Conservation (phyloP, 805 yeast genomes). For the Wickerhamomyces sydowiorum region DNA sequence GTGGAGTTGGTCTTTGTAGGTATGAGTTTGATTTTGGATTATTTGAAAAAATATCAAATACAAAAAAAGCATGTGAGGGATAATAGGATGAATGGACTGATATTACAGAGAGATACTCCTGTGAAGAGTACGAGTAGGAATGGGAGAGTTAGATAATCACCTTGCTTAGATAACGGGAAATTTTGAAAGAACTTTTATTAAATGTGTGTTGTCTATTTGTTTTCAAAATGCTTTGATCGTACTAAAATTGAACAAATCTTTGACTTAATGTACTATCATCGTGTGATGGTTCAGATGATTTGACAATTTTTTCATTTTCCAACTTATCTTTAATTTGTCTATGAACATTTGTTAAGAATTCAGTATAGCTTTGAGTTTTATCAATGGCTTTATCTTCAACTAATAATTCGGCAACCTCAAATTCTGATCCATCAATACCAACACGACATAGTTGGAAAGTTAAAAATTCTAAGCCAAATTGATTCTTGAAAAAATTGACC, state of each 20-base stretch:
- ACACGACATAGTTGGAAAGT: constrained; percentile 60
- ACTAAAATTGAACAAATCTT: constrained; percentile 14
- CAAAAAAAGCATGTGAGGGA: neutral
- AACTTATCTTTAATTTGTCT: constrained; percentile 48
- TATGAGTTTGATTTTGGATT: constrained; percentile 1
- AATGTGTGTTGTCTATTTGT: neutral
- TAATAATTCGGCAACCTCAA: constrained; percentile 47
- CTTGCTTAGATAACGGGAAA: too few species aligned
- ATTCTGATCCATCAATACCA: constrained; percentile 46
- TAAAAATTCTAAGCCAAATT: constrained; percentile 31
- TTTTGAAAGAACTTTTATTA: too few species aligned
- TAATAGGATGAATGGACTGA: too few species aligned
- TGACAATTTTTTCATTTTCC: constrained; percentile 34
- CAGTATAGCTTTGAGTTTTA: constrained; percentile 52
- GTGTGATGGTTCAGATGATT: constrained; percentile 15
- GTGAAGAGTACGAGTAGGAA: too few species aligned
- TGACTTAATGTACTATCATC: constrained; percentile 18
- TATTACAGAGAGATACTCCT: too few species aligned
- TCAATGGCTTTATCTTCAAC: constrained; percentile 68
- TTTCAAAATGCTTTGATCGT: neutral
- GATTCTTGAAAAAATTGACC: constrained; percentile 48
- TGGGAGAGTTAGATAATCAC: too few species aligned
- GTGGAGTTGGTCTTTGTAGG: neutral
- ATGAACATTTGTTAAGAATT: constrained; percentile 65
- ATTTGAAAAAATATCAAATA: neutral